These are phyloP conservation scores for Circinella minor DNA, from an alignment of 371 early-diverging fungal genomes.

Conservation along the genomic window DNA sequence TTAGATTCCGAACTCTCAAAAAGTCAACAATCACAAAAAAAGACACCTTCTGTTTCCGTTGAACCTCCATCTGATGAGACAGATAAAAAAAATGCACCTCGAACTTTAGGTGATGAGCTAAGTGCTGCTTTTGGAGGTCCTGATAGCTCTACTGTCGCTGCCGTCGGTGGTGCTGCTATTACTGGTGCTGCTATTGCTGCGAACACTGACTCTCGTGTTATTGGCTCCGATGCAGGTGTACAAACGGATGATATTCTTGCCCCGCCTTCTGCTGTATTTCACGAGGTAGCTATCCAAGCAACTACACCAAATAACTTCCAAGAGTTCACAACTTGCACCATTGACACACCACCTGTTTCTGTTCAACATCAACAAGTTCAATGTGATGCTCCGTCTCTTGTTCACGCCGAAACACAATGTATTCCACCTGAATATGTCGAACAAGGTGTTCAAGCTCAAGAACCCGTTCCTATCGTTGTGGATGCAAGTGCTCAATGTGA, in stretches of 20 bases:
- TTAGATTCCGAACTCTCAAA: constrained; percentile 37
- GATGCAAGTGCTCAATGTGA: constrained; percentile 11
- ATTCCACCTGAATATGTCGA: constrained; percentile 11
- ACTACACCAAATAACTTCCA: neutral
- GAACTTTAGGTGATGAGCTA: constrained; percentile 39
- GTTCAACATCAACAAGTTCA: constrained; percentile 15
- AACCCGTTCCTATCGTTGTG: neutral
- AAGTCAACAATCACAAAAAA: constrained; percentile 18
- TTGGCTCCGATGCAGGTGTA: constrained; percentile 11
- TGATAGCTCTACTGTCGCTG: constrained; percentile 7
- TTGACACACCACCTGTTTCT: constrained; percentile 11
- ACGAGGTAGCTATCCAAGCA: constrained; percentile 22
- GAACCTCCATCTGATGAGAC: constrained; percentile 4
- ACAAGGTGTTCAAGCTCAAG: constrained; percentile 5
- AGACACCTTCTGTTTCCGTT: neutral
- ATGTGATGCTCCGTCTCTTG: neutral
- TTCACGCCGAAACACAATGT: constrained; percentile 15
- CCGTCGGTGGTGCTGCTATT: constrained; percentile 15
- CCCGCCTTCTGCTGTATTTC: neutral
- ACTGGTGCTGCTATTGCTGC: neutral
- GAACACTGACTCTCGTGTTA: constrained; percentile 11
- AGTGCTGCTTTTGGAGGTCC: constrained; percentile 16
- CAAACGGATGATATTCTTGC: constrained; percentile 8
- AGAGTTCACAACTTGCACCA: neutral
- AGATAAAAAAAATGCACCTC: constrained; percentile 21